Conservation (phyloP, 2,329 filamentous ascomycete species). For the Neoscytalidium dimidiatum region DNA sequence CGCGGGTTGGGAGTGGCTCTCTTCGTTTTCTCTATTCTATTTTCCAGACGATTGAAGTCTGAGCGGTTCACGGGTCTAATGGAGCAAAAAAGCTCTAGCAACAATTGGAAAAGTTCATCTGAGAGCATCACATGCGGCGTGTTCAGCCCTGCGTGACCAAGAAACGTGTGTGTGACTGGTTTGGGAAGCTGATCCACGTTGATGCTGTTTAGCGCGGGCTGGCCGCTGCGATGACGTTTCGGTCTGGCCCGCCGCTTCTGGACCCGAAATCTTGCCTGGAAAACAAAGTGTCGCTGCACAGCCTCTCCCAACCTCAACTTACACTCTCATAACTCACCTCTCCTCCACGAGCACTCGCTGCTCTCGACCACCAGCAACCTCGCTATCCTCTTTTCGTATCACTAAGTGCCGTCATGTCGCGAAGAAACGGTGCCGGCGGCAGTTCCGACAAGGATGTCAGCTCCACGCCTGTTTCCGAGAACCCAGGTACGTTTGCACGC, state of each 20-base stretch:
- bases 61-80: slow-evolving; percentile 11
- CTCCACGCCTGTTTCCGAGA: slow-evolving; percentile 47
- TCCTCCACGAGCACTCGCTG: background rate
- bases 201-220: slow-evolving; percentile 4
- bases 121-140: background rate
- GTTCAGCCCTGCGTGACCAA: slow-evolving; percentile 8
- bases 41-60: slow-evolving; percentile 17
- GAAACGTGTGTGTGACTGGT: slow-evolving; percentile 3
- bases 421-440: slow-evolving; percentile 58
- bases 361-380: background rate
- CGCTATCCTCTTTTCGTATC: background rate
- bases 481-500: slow-evolving; percentile 22
- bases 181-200: slow-evolving; percentile 16
- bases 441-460: slow-evolving; percentile 49
- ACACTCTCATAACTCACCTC: background rate
- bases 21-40: slow-evolving; percentile 19
- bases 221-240: slow-evolving; percentile 15
- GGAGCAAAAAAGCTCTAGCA: slow-evolving; percentile 5
- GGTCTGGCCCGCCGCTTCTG: slow-evolving; percentile 16
- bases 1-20: slow-evolving; percentile 19
- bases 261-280: slow-evolving; percentile 19
- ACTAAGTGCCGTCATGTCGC: slow-evolving; percentile 57
- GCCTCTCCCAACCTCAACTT: slow-evolving; percentile 8
- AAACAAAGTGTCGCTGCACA: slow-evolving; percentile 21
- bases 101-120: slow-evolving; percentile 11